Conservation (phyloP, 768 basidiomycete species). For the Lactifluus rugatus region DNA sequence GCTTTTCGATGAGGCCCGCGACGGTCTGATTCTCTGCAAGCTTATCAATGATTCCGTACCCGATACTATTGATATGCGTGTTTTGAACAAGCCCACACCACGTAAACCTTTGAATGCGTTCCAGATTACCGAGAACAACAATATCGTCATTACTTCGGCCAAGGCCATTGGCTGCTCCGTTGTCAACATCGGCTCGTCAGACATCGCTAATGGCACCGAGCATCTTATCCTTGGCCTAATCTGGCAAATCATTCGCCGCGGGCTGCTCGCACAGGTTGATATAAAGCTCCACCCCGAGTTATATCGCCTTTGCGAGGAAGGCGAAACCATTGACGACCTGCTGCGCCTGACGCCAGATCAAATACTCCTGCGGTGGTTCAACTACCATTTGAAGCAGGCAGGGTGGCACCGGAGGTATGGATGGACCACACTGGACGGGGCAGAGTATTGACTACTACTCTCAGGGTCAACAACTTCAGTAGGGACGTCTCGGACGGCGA, state of each 20-base stretch:
- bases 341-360: slow-evolving; percentile 92
- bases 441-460: not conserved
- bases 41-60: slow-evolving; percentile 99
- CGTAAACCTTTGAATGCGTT: slow-evolving; percentile 91
- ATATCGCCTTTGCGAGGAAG: slow-evolving; percentile 92
- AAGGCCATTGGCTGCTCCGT: slow-evolving; percentile 98
- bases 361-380: slow-evolving; percentile 97
- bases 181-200: slow-evolving; percentile 93
- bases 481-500: slow-evolving; percentile 96
- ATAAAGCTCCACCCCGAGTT: slow-evolving; percentile 98
- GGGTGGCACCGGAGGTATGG: slow-evolving; percentile 76
- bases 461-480: slow-evolving; percentile 93
- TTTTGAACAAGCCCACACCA: slow-evolving; percentile 78
- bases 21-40: slow-evolving; percentile 94
- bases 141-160: slow-evolving; percentile 96
- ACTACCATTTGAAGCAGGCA: slow-evolving; percentile 94
- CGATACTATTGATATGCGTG: slow-evolving; percentile 97
- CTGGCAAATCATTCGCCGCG: slow-evolving; percentile 96
- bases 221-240: slow-evolving; percentile 96
- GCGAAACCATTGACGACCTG: slow-evolving; percentile 93
- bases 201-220: slow-evolving; percentile 87
- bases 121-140: slow-evolving; percentile 99
- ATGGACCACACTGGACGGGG: not conserved
- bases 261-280: slow-evolving; percentile 88
- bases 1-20: slow-evolving; percentile 92